Evolutionary conservation across 495 filamentous ascomycete species (phyloP), one percentile per base, ranked within the genome.

Genomic region (Xylaria venustula): DNA sequence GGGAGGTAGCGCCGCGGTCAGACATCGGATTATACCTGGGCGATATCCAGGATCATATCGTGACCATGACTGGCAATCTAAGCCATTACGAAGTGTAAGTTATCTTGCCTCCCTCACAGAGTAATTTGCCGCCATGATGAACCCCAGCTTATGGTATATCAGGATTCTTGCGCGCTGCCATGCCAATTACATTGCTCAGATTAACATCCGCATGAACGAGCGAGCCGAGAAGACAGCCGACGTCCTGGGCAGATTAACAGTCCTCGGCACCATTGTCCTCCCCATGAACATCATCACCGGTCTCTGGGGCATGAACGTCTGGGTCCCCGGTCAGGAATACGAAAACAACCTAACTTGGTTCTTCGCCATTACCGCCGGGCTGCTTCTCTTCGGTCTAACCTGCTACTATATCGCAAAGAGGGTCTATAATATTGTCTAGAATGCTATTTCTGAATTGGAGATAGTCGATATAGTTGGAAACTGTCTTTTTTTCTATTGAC

Each of bases 281-380:
- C 94, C 94, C 19, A 93, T 98, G 87, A 98, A 98, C 69, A 93
- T 98, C 74, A 91, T 98, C 64, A 97, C 94, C 25, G 95, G 94
- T 65, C 88, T 98, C 73, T 98, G 94, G 90, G 94, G 94, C 34
- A 98, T 98, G 94, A 98, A 98, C 78, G 91, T 96, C 7, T 88
- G 90, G 75, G 93, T 98, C 0, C 94, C 94, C 0, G 91, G 93
- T 2, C 93, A 97, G 71, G 88, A 90, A 30, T 64, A 66, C 25
- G 82, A 82, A 55, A 76, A 75, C 2, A 75, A 83, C 61, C 67
- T 86, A 37, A 76, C 64, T 22, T 87, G 84, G 83, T 88, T 87
- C 68, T 78, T 68, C 58, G 75, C 73, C 75, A 93, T 98, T 65
- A 89, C 91, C 11, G 86, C 77, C 6, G 89, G 87, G 0, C 73